Conservation (phyloP, 345 rosid genomes). For the Pistacia integerrima region DNA sequence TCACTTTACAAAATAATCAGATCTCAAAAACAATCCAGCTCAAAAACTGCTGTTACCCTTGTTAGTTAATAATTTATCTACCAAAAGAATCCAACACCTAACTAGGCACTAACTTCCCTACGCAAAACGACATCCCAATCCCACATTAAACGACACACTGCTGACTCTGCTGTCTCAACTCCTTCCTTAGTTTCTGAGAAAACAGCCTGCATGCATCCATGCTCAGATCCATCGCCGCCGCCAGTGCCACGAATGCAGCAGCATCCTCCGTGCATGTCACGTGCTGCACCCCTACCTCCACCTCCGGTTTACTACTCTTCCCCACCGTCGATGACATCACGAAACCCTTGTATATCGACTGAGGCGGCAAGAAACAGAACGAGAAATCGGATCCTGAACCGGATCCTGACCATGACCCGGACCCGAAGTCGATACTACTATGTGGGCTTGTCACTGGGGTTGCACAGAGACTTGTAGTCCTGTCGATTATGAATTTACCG, state of each 20-base stretch:
- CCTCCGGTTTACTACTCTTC: slow-evolving; percentile 58
- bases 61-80: not conserved
- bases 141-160: slow-evolving; percentile 56
- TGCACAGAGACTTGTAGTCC: slow-evolving; percentile 40
- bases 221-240: slow-evolving; percentile 96
- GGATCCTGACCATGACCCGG: slow-evolving; percentile 54
- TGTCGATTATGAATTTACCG: slow-evolving; percentile 78
- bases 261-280: slow-evolving; percentile 99
- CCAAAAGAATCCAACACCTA: slow-evolving; percentile 33
- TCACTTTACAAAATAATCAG: slow-evolving; percentile 13
- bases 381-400: slow-evolving; percentile 81
- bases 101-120: slow-evolving; percentile 4
- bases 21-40: slow-evolving; percentile 36
- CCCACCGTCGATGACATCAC: slow-evolving; percentile 87
- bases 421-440: slow-evolving; percentile 82
- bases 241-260: slow-evolving; percentile 86
- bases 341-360: slow-evolving; percentile 52
- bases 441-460: slow-evolving; percentile 77
- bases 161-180: slow-evolving; percentile 65
- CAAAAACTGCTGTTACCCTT: slow-evolving; percentile 33
- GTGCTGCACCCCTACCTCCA: slow-evolving; percentile 86
- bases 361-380: slow-evolving; percentile 27
- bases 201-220: slow-evolving; percentile 86
- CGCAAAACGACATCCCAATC: slow-evolving; percentile 48
- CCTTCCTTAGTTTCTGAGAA: slow-evolving; percentile 84